Evolutionary conservation across 495 filamentous ascomycete genomes (phyloP).

Genomic region (Umbilicaria muhlenbergii): DNA sequence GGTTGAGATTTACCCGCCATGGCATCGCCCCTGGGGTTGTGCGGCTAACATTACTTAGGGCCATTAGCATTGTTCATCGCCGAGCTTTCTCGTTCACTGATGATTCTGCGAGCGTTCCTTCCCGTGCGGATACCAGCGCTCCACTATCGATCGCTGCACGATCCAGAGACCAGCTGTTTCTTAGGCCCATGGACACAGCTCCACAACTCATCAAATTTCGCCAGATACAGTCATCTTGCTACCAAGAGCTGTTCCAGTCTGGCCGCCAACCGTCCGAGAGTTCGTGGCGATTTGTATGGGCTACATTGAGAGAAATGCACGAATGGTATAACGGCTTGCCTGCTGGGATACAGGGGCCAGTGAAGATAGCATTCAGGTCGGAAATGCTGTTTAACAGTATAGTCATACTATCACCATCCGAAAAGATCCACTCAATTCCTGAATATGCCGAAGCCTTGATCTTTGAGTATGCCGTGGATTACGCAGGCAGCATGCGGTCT

Average conservation of each 20-base stretch:
- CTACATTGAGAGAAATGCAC: conserved; percentile 45
- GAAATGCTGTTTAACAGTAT: conserved; percentile 76
- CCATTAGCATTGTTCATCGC: conserved; percentile 63
- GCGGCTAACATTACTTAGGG: conserved; percentile 29
- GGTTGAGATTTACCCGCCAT: conserved; percentile 28
- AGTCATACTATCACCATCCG: conserved; percentile 63
- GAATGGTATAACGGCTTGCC: conserved; percentile 52
- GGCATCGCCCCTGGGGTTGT: conserved; percentile 5
- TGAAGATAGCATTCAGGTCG: conserved; percentile 57
- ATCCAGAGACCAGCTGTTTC: conserved; percentile 27
- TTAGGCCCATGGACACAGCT: conserved; percentile 31
- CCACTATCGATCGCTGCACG: conserved; percentile 20
- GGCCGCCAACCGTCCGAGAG: conserved; percentile 46
- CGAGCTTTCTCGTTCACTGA: conserved; percentile 85
- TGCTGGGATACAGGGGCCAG: conserved; percentile 34
- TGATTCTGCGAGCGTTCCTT: conserved; percentile 53
- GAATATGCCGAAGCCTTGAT: conserved; percentile 58
- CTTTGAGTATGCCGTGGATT: conserved; percentile 68
- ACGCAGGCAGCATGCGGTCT: conserved; percentile 42
- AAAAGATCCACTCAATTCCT: conserved; percentile 43
- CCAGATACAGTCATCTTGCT: conserved; percentile 63
- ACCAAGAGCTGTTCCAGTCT: conserved; percentile 65
- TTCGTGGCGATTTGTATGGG: conserved; percentile 41
- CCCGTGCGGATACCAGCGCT: background rate
- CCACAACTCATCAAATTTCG: conserved; percentile 62